Base-by-base conservation (phyloP, 2,329 filamentous ascomycete species). In the Aspergillus vadensis region DNA sequence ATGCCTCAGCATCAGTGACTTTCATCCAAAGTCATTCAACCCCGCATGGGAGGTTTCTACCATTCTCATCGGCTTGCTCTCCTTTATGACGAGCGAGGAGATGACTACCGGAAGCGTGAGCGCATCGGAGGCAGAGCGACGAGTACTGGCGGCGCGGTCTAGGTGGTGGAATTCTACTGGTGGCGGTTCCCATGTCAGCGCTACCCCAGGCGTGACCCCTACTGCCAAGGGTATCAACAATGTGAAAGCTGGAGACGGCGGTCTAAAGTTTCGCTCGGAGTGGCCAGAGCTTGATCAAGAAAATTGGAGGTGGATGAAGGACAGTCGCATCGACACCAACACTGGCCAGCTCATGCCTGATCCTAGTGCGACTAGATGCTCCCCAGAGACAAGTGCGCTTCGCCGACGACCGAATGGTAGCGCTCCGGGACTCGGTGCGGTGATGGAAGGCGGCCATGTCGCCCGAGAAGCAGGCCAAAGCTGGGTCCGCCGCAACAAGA, bases 41-140 rank as follows among this genome's bases (percentile, higher is more conserved):
- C 95, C 95, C 2, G 93, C 95, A 1, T 99, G 95, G 95, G 94
- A 97, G 73, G 95, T 99, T 7, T 94, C 90, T 57, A 99, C 95
- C 0, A 99, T 99, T 65, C 82, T 99, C 15, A 96, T 96, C 58
- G 95, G 95, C 9, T 85, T 99, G 27, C 82, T 98, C 64, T 96
- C 91, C 41, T 99, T 99, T 79, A 99, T 99, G 95, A 98, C 94
- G 2, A 92, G 91, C 66, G 94, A 99, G 73, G 95, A 99, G 80
- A 97, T 98, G 90, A 99, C 95, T 0, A 98, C 95, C 0, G 95
- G 95, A 2, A 93, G 89, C 30, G 86, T 99, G 30, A 88, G 89
- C 5, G 91, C 88, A 17, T 89, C 86, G 0, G 86, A 91, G 53
- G 81, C 85, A 3, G 93, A 98, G 81, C 86, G 94, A 63, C 89